Evolutionary conservation across 371 early-diverging fungal genomes (phyloP).

Genomic region (Mucor plumbeus): DNA sequence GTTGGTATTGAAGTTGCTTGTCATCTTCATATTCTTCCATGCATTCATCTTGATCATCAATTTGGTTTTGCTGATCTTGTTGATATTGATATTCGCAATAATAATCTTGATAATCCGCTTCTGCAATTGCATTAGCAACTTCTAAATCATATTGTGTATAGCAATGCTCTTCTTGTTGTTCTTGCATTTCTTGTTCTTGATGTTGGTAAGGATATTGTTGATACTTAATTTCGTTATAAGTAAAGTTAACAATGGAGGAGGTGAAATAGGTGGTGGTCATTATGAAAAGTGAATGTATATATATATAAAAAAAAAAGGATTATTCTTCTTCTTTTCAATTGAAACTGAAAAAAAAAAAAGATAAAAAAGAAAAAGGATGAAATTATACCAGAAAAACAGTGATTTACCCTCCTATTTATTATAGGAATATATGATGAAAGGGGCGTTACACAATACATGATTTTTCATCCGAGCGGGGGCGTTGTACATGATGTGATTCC

Average conservation of each 20-base stretch:
- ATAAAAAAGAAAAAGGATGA: background rate
- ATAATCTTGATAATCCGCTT: constrained; percentile 28
- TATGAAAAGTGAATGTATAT: background rate
- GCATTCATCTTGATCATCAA: background rate
- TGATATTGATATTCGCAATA: constrained; percentile 11
- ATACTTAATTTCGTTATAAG: background rate
- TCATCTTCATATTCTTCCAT: constrained; percentile 20
- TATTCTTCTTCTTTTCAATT: background rate
- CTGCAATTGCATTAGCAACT: constrained; percentile 17
- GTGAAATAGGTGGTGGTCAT: background rate
- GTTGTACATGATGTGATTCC: constrained; percentile 8
- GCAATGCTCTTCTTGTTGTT: background rate
- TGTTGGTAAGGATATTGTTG: background rate
- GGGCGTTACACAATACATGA: background rate
- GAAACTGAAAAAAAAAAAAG: background rate
- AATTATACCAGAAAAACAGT: background rate
- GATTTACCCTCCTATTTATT: background rate
- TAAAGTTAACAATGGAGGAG: background rate
- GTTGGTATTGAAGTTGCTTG: background rate
- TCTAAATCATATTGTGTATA: constrained; percentile 22
- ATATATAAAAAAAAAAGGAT: background rate
- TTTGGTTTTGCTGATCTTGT: no score
- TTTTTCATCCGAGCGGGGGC: constrained; percentile 9
- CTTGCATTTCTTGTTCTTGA: constrained; percentile 12
- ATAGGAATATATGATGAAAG: background rate